Conservation (phyloP, 2,329 filamentous ascomycete genomes). For the Cadophora sp. region DNA sequence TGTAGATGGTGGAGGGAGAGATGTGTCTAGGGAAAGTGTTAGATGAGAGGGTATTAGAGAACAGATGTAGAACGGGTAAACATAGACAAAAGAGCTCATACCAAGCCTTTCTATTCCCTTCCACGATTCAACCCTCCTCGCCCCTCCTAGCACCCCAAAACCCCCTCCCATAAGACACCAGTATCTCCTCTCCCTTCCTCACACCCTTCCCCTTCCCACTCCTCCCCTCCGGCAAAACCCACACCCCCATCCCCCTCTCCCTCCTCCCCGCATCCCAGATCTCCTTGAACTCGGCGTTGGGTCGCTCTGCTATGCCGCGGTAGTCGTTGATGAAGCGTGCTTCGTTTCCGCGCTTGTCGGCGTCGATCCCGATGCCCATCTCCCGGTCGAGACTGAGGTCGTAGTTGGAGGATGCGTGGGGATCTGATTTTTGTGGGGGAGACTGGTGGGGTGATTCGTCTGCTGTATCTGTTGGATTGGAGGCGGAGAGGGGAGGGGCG, state of each 20-base stretch:
- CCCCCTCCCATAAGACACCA: conserved; percentile 72
- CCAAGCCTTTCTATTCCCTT: background rate
- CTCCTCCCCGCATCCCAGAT: conserved; percentile 60
- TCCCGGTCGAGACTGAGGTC: conserved; percentile 68
- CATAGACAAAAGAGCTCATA: background rate
- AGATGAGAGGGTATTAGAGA: background rate
- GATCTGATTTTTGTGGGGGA: conserved; percentile 22
- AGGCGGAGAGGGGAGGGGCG: conserved; percentile 36
- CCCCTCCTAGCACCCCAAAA: conserved; percentile 63
- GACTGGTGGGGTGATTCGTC: no score
- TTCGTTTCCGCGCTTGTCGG: conserved; percentile 64
- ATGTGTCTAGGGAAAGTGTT: no score
- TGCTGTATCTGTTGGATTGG: background rate
- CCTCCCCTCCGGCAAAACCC: conserved; percentile 56
- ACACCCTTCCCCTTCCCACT: conserved; percentile 51
- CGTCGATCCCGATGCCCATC: conserved; percentile 65
- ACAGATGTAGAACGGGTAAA: background rate
- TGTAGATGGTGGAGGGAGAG: no score
- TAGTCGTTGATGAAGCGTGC: conserved; percentile 73
- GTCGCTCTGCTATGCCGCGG: conserved; percentile 55
- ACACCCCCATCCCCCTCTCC: conserved; percentile 64
- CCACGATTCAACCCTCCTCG: conserved; percentile 8
- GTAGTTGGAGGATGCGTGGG: conserved; percentile 61
- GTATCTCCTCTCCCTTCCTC: conserved; percentile 66
- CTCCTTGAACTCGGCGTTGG: conserved; percentile 58